Base-by-base conservation (phyloP, 495 filamentous ascomycete species). In the Aspergillus saccharolyticus region DNA sequence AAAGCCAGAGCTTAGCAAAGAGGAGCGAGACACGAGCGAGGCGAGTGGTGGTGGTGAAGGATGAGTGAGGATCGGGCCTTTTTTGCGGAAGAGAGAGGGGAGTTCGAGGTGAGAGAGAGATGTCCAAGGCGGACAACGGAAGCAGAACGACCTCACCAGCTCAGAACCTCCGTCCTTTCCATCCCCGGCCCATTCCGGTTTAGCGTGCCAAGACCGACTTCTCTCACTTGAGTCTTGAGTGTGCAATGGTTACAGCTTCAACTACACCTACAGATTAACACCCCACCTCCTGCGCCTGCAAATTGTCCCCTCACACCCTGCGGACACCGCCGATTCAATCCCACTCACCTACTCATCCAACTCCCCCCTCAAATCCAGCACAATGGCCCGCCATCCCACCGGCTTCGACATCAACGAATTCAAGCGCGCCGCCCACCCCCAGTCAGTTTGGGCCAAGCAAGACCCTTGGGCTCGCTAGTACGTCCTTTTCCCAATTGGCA, bases 401-500 rank as follows among this genome's bases (percentile, higher is more conserved):
- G 88, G 91, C 73, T 95, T 96, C 81, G 83, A 93, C 74, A 69
- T 86, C 61, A 78, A 76, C 69, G 85, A 89, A 65, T 83, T 91
- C 71, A 85, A 81, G 64, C 80, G 80, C 51, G 78, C 90, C 19
- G 76, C 88, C 57, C 82, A 82, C 33, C 77, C 77, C 59, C 80
- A 83, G 54, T 80, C 82, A 47, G 59, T 68, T 33, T 79, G 66
- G 63, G 74, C 74, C 53, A 77, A 77, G 70, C 85, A 88, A 68
- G 95, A 97, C 70, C 94, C 94, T 43, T 98, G 94, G 94, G 84
- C 82, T 69, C 76, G 86, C 78, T 64, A 77, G 92, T 96, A 74
- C 47, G 79, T 66, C 54, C 44, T 52, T 19, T 44, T 10, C 30
- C 22, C 3, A n/a, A n/a, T 16, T 42, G 16, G n/a, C n/a, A n/a